Base-by-base conservation (phyloP, 2,329 filamentous ascomycete species). In the Cladosporium velox region DNA sequence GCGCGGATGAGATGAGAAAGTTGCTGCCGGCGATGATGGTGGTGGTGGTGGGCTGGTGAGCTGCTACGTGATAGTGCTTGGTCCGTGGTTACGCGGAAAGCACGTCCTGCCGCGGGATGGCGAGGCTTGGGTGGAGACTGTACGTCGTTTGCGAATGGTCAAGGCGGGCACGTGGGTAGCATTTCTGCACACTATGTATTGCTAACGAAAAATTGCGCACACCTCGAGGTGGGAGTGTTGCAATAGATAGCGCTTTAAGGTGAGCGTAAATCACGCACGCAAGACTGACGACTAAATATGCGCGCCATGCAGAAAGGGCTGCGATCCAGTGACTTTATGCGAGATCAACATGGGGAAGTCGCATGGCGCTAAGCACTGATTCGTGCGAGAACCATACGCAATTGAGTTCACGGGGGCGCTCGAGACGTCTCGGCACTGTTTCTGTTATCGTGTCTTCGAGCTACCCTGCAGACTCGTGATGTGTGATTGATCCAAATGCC, bases 61-160 rank as follows among this genome's bases (percentile, higher is more conserved):
- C 32, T 47, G n/a, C 41, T 47, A 47, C 41, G 41, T 47, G 41
- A 52, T 55, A 55, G 52, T 55, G 52, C 52, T 55, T 55, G 52
- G 52, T 32, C 52, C 52, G 52, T 55, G 52, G 28, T 30, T 32
- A 21, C 7, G 52, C 52, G 52, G 52, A 30, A 55, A 55, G 52
- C 52, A 55, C 52, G 52, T 30, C 26, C 52, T 55, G 14, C 51
- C 28, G 51, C 51, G 51, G 51, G 51, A 54, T 32, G 51, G 51
- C 51, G 41, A 47, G n/a, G n/a, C 41, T 47, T 35, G n/a, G 30
- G 52, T 55, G 52, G 52, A 55, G 52, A 55, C 52, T 30, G 14
- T 55, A 32, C 32, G 26, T 55, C 52, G 52, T n/a, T 55, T 55
- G 26, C 52, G 52, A 21, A 55, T 30, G 52, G 52, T 34, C 52